These are phyloP conservation scores for Pseudonitzschia pungens DNA, from an alignment of 108 stramenopile genomes.

Conservation along the genomic window DNA sequence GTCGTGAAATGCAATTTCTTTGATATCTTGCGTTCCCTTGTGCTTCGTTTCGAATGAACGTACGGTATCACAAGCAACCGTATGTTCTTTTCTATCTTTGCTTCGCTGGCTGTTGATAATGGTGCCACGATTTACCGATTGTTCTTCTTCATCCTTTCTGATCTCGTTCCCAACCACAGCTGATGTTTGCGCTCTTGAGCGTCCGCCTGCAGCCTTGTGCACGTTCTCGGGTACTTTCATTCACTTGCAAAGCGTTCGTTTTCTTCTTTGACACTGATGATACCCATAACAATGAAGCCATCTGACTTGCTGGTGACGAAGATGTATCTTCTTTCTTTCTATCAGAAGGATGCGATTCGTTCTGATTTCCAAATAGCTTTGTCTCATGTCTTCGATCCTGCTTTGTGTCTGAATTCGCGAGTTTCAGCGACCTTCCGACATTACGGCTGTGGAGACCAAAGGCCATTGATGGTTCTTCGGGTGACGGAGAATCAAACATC, in stretches of 20 bases:
- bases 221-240: background rate
- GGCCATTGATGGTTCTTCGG: slow-evolving; percentile 15
- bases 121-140: background rate
- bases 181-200: background rate
- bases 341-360: background rate
- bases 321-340: background rate
- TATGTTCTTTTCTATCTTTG: background rate
- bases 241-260: background rate
- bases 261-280: background rate
- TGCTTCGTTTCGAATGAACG: background rate
- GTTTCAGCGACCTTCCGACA: background rate
- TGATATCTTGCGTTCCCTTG: background rate
- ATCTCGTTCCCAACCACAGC: background rate
- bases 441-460: background rate
- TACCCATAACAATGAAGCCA: slow-evolving; percentile 1
- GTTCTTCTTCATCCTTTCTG: background rate
- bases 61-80: slow-evolving; percentile 1
- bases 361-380: background rate
- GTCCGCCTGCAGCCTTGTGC: background rate
- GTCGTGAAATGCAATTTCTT: background rate
- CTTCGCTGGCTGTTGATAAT: background rate
- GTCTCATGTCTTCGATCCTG: background rate
- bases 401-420: background rate
- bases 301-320: background rate
- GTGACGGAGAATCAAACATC: slow-evolving; percentile 17